Evolutionary conservation across 2,329 filamentous ascomycete species (phyloP).

Genomic region (Claviceps arundinis): DNA sequence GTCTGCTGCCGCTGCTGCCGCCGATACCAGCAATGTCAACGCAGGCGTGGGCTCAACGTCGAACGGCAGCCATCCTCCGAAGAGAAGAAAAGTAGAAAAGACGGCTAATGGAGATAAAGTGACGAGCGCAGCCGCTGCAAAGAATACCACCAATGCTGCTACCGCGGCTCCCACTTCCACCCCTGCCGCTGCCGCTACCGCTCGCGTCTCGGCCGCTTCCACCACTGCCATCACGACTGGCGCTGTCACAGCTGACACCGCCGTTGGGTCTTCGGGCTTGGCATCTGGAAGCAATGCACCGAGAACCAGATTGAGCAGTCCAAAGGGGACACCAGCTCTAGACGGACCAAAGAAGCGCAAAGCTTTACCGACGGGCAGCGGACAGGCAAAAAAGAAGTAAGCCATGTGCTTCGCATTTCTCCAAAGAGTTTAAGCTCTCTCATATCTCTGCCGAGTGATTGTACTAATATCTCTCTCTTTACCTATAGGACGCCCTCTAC

Average conservation of each 20-base stretch:
- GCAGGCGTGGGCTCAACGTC: conserved; percentile 49
- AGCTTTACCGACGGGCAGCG: conserved; percentile 50
- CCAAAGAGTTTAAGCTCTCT: background rate
- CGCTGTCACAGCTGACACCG: background rate
- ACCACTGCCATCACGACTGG: background rate
- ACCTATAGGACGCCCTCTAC: conserved; percentile 44
- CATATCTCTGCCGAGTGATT: background rate
- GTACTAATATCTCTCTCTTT: background rate
- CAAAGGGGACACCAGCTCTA: conserved; percentile 52
- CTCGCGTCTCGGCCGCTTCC: background rate
- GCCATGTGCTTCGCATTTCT: conserved; percentile 12
- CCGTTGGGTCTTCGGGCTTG: conserved; percentile 42
- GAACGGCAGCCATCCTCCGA: conserved; percentile 46
- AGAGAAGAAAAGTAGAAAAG: conserved; percentile 74
- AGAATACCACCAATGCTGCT: background rate
- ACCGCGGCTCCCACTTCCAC: background rate
- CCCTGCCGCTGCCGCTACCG: background rate
- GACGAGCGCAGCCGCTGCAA: conserved; percentile 12
- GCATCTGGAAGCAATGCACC: conserved; percentile 36
- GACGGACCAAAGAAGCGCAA: conserved; percentile 62
- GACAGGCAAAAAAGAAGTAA: conserved; percentile 69
- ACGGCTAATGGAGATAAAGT: conserved; percentile 32
- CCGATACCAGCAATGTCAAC: conserved; percentile 40
- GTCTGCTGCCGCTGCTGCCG: conserved; percentile 30
- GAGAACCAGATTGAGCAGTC: conserved; percentile 50